These are phyloP conservation scores for Quercus robur DNA, from an alignment of 306 rosid genomes.

Conservation along the genomic window DNA sequence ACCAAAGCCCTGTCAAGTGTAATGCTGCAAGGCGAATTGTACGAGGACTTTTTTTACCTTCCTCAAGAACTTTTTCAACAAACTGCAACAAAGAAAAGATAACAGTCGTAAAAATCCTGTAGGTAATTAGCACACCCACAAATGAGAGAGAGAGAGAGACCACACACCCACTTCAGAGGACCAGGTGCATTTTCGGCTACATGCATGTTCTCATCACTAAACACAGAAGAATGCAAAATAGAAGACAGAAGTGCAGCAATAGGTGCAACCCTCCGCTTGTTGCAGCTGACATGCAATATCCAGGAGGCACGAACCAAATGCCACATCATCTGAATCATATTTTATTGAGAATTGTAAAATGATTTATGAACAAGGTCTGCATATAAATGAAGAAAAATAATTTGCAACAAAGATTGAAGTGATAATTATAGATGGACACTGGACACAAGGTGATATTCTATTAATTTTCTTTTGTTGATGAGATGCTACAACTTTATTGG, in stretches of 20 bases:
- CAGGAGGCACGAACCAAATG: conserved; percentile 87
- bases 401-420: neutral
- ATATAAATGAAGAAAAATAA: neutral
- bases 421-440: neutral
- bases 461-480: neutral
- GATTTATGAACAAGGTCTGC: conserved; percentile 6
- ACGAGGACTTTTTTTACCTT: conserved; percentile 93
- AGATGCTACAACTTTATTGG: neutral
- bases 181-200: conserved; percentile 56
- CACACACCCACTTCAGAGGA: conserved; percentile 91
- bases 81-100: conserved; percentile 48
- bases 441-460: neutral
- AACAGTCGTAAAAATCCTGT: conserved; percentile 5
- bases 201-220: conserved; percentile 83
- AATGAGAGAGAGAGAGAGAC: conserved; percentile 17
- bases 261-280: conserved; percentile 89
- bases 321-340: conserved; percentile 73
- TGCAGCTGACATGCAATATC: conserved; percentile 89
- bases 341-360: conserved; percentile 15
- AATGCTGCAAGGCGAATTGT: conserved; percentile 97
- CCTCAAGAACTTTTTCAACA: conserved; percentile 75
- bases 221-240: conserved; percentile 75
- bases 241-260: conserved; percentile 94
- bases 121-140: conserved; percentile 13
- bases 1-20: conserved; percentile 88